These are phyloP conservation scores for Bonia amplexicaulis DNA, from an alignment of 176 grass and related monocot genomes.

Conservation along the genomic window DNA sequence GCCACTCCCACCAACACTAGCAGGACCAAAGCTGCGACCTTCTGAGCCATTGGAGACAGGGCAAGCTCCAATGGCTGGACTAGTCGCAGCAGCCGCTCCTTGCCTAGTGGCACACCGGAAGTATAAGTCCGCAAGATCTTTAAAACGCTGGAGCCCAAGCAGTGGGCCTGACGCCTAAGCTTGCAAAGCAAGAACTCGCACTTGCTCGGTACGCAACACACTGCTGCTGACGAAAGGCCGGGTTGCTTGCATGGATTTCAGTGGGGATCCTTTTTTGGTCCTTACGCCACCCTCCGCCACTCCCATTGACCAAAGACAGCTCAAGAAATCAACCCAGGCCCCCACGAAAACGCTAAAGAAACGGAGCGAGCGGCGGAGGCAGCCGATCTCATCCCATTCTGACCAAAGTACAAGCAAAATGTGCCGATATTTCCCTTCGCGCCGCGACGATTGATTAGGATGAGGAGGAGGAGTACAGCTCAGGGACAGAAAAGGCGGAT, in stretches of 20 bases:
- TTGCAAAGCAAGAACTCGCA: slow-evolving; percentile 8
- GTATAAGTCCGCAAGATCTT: not conserved
- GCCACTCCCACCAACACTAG: slow-evolving; percentile 1
- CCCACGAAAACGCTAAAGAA: not conserved
- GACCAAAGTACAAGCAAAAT: slow-evolving; percentile 32
- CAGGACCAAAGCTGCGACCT: not conserved
- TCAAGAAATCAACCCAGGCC: not conserved
- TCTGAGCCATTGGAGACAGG: slow-evolving; percentile 14
- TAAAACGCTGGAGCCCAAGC: not conserved
- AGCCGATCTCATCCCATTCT: slow-evolving; percentile 31
- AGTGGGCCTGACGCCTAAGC: slow-evolving; percentile 1
- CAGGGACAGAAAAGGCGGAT: slow-evolving; percentile 23
- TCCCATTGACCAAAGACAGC: slow-evolving; percentile 47
- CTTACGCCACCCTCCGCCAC: slow-evolving; percentile 26
- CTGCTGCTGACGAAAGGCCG: not conserved
- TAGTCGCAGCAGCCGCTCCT: not conserved
- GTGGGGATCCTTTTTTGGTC: not conserved
- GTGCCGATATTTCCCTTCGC: slow-evolving; percentile 30
- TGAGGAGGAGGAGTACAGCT: slow-evolving; percentile 13
- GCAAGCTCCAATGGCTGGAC: slow-evolving; percentile 23
- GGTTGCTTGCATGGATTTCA: slow-evolving; percentile 45
- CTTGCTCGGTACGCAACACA: slow-evolving; percentile 21
- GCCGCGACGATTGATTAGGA: slow-evolving; percentile 20
- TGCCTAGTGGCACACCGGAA: not conserved
- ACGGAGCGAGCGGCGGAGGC: not conserved